These are phyloP conservation scores for Pseudonitzschia multiseries DNA, from an alignment of 108 stramenopile genomes.

Conservation along the genomic window DNA sequence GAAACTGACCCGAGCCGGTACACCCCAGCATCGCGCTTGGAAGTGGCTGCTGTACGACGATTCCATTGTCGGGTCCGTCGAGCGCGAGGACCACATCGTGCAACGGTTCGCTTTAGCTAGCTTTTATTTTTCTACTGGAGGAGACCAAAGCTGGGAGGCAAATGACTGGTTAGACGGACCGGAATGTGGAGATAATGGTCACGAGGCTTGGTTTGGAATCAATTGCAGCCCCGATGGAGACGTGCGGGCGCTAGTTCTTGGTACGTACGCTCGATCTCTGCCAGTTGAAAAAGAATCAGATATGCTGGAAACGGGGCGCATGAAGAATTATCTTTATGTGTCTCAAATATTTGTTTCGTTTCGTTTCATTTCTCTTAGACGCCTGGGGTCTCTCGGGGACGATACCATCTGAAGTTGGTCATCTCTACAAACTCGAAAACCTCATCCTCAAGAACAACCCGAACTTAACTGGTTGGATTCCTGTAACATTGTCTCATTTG, in stretches of 20 bases:
- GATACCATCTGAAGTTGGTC: constrained; percentile 43
- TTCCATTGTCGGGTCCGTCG: constrained; percentile 9
- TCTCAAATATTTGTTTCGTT: neutral
- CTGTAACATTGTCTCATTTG: constrained; percentile 44
- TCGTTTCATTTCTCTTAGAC: constrained; percentile 27
- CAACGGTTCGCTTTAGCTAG: constrained; percentile 70
- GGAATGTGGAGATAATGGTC: constrained; percentile 51
- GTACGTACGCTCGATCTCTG: constrained; percentile 32
- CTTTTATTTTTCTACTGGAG: constrained; percentile 57
- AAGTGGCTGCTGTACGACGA: constrained; percentile 52
- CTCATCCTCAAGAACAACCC: constrained; percentile 69
- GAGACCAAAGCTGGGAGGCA: constrained; percentile 27
- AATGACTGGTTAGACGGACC: constrained; percentile 69
- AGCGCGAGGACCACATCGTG: constrained; percentile 36
- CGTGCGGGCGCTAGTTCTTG: constrained; percentile 58
- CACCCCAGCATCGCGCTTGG: constrained; percentile 56
- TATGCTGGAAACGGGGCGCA: no score
- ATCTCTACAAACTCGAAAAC: constrained; percentile 51
- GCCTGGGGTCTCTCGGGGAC: constrained; percentile 42
- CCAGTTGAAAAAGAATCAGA: neutral
- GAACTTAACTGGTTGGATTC: constrained; percentile 51
- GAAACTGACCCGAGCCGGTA: constrained; percentile 21
- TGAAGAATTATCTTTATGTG: neutral
- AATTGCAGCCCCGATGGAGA: constrained; percentile 50
- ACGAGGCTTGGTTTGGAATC: constrained; percentile 48